phyloP scores from a whole-genome alignment of 192 early-diverging fungal genomes.

The Glomus cerebriforme region DNA sequence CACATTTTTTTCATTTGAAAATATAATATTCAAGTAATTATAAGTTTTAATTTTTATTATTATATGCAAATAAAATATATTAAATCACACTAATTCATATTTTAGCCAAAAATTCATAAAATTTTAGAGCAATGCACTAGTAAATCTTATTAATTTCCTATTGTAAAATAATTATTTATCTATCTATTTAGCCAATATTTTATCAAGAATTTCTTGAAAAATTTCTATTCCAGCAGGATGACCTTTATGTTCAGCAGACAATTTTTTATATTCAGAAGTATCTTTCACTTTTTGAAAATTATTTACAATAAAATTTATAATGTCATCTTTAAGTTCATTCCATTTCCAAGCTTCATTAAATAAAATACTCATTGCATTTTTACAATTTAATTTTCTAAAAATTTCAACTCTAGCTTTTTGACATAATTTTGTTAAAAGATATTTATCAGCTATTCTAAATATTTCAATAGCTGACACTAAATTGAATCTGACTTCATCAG shows the following conservation, averaged over 20 bases:
- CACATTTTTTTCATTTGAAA: too few species aligned
- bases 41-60: too few species aligned
- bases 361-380: conserved; percentile 10
- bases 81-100: too few species aligned
- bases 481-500: not conserved
- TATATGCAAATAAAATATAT: too few species aligned
- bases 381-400: not conserved
- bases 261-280: conserved; percentile 2
- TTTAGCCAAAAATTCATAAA: too few species aligned
- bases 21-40: too few species aligned
- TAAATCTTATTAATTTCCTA: too few species aligned
- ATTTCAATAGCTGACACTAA: not conserved
- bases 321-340: conserved; percentile 21
- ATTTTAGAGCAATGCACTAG: too few species aligned
- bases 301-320: conserved; percentile 8
- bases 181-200: not conserved
- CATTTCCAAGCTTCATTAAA: conserved; percentile 10
- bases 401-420: conserved; percentile 1
- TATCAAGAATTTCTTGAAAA: not conserved
- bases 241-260: not conserved
- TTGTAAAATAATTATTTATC: too few species aligned
- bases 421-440: not conserved
- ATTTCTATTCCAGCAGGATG: not conserved
- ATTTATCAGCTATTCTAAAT: conserved; percentile 15
- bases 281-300: conserved; percentile 9